Conservation (phyloP, 176 grass and related monocot species). For the barley (Hordeum vulgare) region MorexV3_pseudomolecules_assembly NC_058519.1:45541797-45542296, state of each 20-base stretch:
- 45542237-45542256: background rate
- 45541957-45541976: slow-evolving; percentile 39
- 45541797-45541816: slow-evolving; percentile 70
- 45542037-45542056: slow-evolving; percentile 76
- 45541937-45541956: slow-evolving; percentile 78
- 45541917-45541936: slow-evolving; percentile 48
- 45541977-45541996: slow-evolving; percentile 42
- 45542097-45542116: slow-evolving; percentile 73
- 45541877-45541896: slow-evolving; percentile 56
- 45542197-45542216: background rate
- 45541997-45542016: slow-evolving; percentile 72
- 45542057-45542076: slow-evolving; percentile 75
- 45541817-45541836: slow-evolving; percentile 54
- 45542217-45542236: background rate
- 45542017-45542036: slow-evolving; percentile 71
- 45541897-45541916: slow-evolving; percentile 77
- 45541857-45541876: background rate
- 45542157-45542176: background rate
- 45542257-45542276: background rate
- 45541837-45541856: slow-evolving; percentile 41
- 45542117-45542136: slow-evolving; percentile 73
- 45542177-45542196: background rate
- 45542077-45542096: slow-evolving; percentile 60
- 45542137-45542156: slow-evolving; percentile 46
- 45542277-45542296: background rate